A percentile compares a stretch with the other conserved stretches of the same genome.
phyloP scores from a whole-genome alignment of 345 rosid genomes.

The Citrus unshiu region DNA sequence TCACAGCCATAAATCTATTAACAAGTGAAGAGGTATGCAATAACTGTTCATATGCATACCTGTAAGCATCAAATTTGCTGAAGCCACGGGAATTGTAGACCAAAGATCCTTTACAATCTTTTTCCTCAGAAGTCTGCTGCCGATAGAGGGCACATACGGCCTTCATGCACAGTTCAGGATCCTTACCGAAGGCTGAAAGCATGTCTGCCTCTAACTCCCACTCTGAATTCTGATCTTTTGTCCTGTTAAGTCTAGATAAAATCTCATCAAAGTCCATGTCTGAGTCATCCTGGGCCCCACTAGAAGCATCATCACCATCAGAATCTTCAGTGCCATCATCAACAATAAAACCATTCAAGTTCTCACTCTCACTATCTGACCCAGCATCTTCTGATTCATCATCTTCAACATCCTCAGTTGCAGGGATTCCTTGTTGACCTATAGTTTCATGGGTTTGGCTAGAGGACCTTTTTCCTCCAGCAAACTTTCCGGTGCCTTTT shows the following conservation, averaged over 20 bases:
- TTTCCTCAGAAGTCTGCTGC: slow-evolving; percentile 62
- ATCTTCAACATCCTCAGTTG: slow-evolving; percentile 34
- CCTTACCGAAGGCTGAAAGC: slow-evolving; percentile 71
- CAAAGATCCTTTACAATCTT: slow-evolving; percentile 31
- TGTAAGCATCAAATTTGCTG: slow-evolving; percentile 58
- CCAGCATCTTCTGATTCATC: slow-evolving; percentile 36
- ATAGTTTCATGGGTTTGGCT: slow-evolving; percentile 15
- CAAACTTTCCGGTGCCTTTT: slow-evolving; percentile 23
- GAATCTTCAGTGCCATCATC: slow-evolving; percentile 31
- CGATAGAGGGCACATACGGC: slow-evolving; percentile 76
- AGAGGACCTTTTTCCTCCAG: slow-evolving; percentile 10
- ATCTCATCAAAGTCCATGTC: slow-evolving; percentile 35
- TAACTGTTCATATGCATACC: slow-evolving; percentile 29
- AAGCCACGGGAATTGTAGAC: slow-evolving; percentile 56
- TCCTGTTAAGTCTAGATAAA: slow-evolving; percentile 45
- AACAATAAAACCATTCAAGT: slow-evolving; percentile 54
- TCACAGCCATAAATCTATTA: not conserved
- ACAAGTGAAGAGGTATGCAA: not conserved
- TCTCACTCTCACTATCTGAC: slow-evolving; percentile 43
- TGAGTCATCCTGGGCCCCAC: slow-evolving; percentile 31
- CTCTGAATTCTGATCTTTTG: slow-evolving; percentile 32
- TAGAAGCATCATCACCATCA: slow-evolving; percentile 11
- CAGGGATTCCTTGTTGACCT: slow-evolving; percentile 27
- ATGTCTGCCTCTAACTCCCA: slow-evolving; percentile 68
- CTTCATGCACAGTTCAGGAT: slow-evolving; percentile 65